phyloP scores from a whole-genome alignment of 495 filamentous ascomycete genomes.

The Astrothelium subdiscretum region DNA sequence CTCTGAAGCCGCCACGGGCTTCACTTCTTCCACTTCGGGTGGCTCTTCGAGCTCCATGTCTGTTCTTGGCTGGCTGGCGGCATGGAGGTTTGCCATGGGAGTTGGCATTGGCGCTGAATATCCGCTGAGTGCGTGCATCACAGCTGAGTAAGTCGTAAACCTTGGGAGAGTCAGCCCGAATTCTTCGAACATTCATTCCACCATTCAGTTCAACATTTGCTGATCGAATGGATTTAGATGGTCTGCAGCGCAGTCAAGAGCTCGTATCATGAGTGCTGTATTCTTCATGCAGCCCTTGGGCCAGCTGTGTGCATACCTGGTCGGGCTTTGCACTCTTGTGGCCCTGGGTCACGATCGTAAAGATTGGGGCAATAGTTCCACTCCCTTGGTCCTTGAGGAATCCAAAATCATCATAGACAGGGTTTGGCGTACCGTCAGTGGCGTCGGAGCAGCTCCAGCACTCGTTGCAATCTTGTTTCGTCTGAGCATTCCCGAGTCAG shows the following conservation, averaged over 20 bases:
- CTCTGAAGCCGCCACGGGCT: constrained; percentile 17
- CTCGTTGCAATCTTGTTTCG: constrained; percentile 46
- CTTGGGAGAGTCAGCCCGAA: no score
- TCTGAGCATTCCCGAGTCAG: constrained; percentile 50
- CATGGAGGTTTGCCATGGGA: constrained; percentile 26
- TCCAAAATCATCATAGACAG: constrained; percentile 37
- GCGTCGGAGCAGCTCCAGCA: constrained; percentile 50
- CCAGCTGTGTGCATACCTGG: constrained; percentile 42
- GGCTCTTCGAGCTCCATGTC: constrained; percentile 5
- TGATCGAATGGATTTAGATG: constrained; percentile 17
- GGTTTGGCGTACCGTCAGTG: constrained; percentile 51
- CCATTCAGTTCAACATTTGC: no score
- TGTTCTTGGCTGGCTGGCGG: constrained; percentile 6
- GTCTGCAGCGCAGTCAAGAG: constrained; percentile 29
- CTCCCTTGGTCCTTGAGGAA: background rate
- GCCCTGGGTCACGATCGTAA: constrained; percentile 33
- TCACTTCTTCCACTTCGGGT: background rate
- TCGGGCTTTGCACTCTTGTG: constrained; percentile 16
- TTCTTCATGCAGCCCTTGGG: constrained; percentile 58
- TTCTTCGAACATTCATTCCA: no score
- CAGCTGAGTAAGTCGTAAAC: constrained; percentile 38
- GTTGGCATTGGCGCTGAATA: constrained; percentile 44
- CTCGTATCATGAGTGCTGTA: constrained; percentile 53
- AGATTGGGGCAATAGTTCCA: background rate
- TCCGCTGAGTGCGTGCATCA: constrained; percentile 48